Evolutionary conservation across 192 early-diverging fungal species (phyloP).

Genomic region (Gryganskiella cystojenkinii): DNA sequence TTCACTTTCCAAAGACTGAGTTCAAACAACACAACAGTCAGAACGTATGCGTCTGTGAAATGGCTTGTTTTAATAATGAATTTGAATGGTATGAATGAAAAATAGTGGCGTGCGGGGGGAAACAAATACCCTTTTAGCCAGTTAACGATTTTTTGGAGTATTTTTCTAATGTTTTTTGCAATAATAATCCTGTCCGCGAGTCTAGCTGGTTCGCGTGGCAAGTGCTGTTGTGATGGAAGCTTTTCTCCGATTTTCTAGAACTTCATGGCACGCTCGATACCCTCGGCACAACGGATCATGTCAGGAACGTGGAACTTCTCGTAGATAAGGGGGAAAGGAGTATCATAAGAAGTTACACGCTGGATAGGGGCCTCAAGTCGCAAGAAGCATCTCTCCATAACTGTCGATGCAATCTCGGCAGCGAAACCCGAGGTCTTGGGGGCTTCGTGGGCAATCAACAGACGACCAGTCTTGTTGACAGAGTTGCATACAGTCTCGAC

Average conservation of each 20-base stretch:
- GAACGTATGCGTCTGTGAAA: too few relatives aligned
- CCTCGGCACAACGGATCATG: slow-evolving; percentile 85
- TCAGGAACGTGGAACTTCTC: slow-evolving; percentile 95
- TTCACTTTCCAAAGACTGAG: too few relatives aligned
- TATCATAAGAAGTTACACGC: slow-evolving; percentile 69
- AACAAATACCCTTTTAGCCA: too few relatives aligned
- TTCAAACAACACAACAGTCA: too few relatives aligned
- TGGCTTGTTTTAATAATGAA: too few relatives aligned
- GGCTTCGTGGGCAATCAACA: slow-evolving; percentile 95
- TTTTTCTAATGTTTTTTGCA: too few relatives aligned
- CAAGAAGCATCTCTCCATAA: slow-evolving; percentile 94
- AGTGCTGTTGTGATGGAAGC: neutral
- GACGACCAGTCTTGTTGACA: slow-evolving; percentile 93
- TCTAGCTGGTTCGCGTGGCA: too few relatives aligned
- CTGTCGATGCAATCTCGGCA: slow-evolving; percentile 87
- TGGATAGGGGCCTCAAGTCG: slow-evolving; percentile 91
- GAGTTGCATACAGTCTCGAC: slow-evolving; percentile 89
- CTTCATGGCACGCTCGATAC: slow-evolving; percentile 82
- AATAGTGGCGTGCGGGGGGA: too few relatives aligned
- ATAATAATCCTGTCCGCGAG: too few relatives aligned
- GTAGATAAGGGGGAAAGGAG: slow-evolving; percentile 92
- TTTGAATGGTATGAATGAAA: too few relatives aligned
- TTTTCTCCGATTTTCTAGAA: slow-evolving; percentile 61
- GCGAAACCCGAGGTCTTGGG: slow-evolving; percentile 91
- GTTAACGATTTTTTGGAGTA: too few relatives aligned